Base-by-base conservation (phyloP, 805 yeast genomes). In the Babjeviella inositovora region DNA sequence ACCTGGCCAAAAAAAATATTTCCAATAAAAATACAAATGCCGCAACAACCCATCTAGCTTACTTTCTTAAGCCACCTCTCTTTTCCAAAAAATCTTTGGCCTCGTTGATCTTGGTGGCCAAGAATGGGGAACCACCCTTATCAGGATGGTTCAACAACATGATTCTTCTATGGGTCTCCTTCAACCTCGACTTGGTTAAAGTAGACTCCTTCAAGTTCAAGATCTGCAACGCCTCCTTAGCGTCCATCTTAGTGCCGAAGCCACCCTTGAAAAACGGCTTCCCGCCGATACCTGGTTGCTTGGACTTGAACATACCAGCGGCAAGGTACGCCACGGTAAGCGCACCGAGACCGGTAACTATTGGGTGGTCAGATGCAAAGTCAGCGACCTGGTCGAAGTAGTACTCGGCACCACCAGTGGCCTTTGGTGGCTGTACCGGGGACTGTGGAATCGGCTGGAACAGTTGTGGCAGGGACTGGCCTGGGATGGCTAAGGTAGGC, bases 101-200 rank as follows among this genome's bases (percentile, higher is more conserved):
- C 51, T 85, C 94, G 45, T 85, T 85, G 30, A 85, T 75, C 55
- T 85, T 85, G 28, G 85, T 72, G 22, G 96, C 94, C 46, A 85
- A 45, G 38, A 65, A 82, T 14, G 92, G 79, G 7, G 92, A 75
- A 2, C 96, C 96, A 16, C 95, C 95, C 43, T 72, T 77, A 53
- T 85, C 96, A 7, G 96, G 96, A 43, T 85, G 96, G 45, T 85
- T 85, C 23, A 76, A 65, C 49, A 81, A 50, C 90, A 85, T 79
- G 38, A 84, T 73, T 36, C 58, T 59, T 50, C 94, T 67, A 43
- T 85, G 94, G 29, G 70, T 72, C 31, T 74, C 82, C 41, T 76
- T 75, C 38, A 84, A 57, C 37, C 61, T 71, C 29, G 70, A 62
- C 46, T 66, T 70, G 19, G 66, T 57, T 39, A 71, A 49, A 12